A percentile compares a stretch with the other conserved stretches of the same genome.
Conservation (phyloP, 2,329 filamentous ascomycete species). For the Aspergillus luchuensis region DNA sequence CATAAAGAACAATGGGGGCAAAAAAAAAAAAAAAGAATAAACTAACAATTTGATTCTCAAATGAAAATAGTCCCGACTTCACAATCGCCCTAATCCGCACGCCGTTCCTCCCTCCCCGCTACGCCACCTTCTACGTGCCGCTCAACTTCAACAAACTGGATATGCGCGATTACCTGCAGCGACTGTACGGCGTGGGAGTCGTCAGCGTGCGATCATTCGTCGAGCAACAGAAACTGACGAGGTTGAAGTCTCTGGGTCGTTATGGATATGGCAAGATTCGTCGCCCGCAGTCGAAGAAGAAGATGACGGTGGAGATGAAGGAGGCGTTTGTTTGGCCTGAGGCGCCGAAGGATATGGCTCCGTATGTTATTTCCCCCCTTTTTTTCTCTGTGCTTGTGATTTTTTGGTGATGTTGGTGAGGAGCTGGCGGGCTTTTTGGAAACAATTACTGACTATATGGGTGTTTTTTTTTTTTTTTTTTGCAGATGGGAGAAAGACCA, state of each 20-base stretch:
- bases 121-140: slow-evolving; percentile 88
- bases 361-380: slow-evolving; percentile 48
- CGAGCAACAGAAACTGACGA: slow-evolving; percentile 66
- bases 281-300: slow-evolving; percentile 75
- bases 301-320: slow-evolving; percentile 90
- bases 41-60: too few relatives aligned
- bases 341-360: slow-evolving; percentile 61
- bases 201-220: slow-evolving; percentile 77
- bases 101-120: slow-evolving; percentile 71
- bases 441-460: not conserved
- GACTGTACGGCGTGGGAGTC: slow-evolving; percentile 77
- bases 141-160: slow-evolving; percentile 95
- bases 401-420: too few relatives aligned
- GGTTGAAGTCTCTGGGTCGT: slow-evolving; percentile 34
- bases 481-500: slow-evolving; percentile 64
- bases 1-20: too few relatives aligned
- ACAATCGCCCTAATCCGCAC: slow-evolving; percentile 76
- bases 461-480: not conserved
- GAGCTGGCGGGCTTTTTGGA: too few relatives aligned
- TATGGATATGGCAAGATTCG: slow-evolving; percentile 60
- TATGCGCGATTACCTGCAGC: slow-evolving; percentile 88
- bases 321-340: slow-evolving; percentile 88
- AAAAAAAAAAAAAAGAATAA: too few relatives aligned
- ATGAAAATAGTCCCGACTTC: slow-evolving; percentile 69
- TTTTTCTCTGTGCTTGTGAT: too few relatives aligned